phyloP scores from a whole-genome alignment of 202 grass and related monocot genomes.

The Thinopyrum obtusiflorum region DNA sequence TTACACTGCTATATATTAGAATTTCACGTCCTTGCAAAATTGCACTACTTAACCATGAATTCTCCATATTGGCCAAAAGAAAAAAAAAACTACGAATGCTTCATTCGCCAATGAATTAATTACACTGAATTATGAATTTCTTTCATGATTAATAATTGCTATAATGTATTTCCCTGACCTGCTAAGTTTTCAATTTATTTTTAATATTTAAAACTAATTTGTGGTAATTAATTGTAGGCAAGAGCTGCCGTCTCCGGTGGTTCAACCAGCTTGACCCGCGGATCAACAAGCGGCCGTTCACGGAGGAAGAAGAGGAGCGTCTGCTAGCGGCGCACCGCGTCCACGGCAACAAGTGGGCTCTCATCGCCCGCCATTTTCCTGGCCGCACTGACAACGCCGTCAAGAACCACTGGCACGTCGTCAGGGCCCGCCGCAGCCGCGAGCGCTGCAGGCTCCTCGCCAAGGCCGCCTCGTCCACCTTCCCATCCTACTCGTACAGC shows the following conservation, averaged over 20 bases:
- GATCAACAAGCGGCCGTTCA: constrained; percentile 99
- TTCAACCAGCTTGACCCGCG: constrained; percentile 98
- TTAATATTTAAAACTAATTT: not conserved
- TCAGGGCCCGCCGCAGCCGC: constrained; percentile 72
- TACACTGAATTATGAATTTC: not conserved
- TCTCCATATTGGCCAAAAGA: not conserved
- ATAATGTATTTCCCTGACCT: not conserved
- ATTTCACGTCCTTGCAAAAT: not conserved
- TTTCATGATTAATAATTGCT: not conserved
- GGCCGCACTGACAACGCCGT: constrained; percentile 92
- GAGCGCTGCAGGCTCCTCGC: constrained; percentile 43
- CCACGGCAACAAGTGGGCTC: constrained; percentile 97
- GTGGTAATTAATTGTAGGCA: constrained; percentile 35
- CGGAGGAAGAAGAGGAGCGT: constrained; percentile 84
- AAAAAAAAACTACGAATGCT: not conserved
- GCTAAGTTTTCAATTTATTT: not conserved
- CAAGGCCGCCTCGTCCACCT: not conserved
- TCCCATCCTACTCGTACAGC: not conserved
- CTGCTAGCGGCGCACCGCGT: constrained; percentile 67
- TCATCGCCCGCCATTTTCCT: constrained; percentile 87
- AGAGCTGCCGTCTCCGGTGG: constrained; percentile 98
- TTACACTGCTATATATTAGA: not conserved
- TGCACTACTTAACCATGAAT: not conserved
- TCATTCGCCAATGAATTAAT: not conserved
- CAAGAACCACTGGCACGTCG: constrained; percentile 95